Evolutionary conservation across 106 monocot genomes (phyloP), one percentile per base, ranked within the genome.

Genomic region (Cymbidium sinense): DNA sequence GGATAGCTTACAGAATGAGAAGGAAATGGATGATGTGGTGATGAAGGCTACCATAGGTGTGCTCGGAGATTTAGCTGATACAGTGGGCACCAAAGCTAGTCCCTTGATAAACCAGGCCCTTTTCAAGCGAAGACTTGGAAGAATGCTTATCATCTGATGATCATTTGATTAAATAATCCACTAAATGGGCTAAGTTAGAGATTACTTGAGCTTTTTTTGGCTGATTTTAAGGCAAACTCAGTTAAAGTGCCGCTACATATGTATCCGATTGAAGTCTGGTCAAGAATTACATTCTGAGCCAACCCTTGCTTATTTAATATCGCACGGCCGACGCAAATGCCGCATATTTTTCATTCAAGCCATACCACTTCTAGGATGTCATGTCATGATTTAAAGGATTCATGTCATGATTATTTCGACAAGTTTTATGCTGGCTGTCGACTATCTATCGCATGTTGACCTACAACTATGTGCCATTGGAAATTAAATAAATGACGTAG

Each of bases 1-100:
- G 30, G 94, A 94, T 70, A 86, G 88, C 51, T 76, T 96, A 44
- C 90, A 96, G 55, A 67, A 82, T 34, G 88, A 91, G 27, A 94
- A 91, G 84, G 91, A 96, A 75, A 96, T 96, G 96, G 96, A 96
- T 83, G 96, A 96, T 79, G 79, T 70, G 5, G 93, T 91, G 70
- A 91, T 84, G 65, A 93, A 88, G 82, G 84, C 93, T 50, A 94
- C 96, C 20, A 79, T 96, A 13, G 96, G 96, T 44, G 94, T 96
- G 8, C 84, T 96, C 27, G 96, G 96, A 73, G 96, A 96, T 79
- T 73, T 96, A 41, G 96, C 96, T 7, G 96, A 96, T 83, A 96
- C 96, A 17, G 80, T 96, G 54, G 96, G 96, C 25, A 81, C 75
- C 70, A 88, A 84, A 87, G 91, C 88, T 55, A 91, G 86, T 72